Base-by-base conservation (phyloP, 2,329 filamentous ascomycete species). In the Hypoxylon sp. region DNA sequence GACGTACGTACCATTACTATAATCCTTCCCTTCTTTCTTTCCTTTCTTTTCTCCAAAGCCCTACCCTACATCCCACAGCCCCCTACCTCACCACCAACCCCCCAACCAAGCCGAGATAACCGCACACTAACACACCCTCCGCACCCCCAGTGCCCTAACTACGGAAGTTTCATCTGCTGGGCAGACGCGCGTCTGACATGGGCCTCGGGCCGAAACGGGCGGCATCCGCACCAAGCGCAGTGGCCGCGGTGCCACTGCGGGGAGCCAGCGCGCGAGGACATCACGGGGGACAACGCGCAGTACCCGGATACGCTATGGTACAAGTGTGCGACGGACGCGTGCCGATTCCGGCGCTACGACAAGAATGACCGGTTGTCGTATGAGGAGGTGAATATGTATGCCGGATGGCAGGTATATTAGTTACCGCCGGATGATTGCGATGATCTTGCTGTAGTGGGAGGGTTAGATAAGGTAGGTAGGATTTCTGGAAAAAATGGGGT, bases 281-380 rank as follows among this genome's bases (percentile, higher is more conserved):
- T 70, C 8, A 50, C 66, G 7, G 43, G 47, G n/a, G 57, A 62
- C 2, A 3, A 1, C 9, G 23, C 50, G 2, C 0, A 0, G 1
- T 21, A 23, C 19, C 48, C 58, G 16, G 21, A 63, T n/a, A 52
- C 23, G 9, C 14, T 65, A 1, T 70, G 43, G 25, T 69, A 67
- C 32, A 69, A 65, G 52, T 70, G 68, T 55, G 68, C 63, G 14
- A 70, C 66, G 9, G 45, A 67, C 48, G 25, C 23, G 3, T 70
- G 68, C 27, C 1, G 9, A 0, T 67, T 65, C 48, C 37, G 48
- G 2, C 6, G 43, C 19, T 52, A 9, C 14, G 37, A 61, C 16
- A 58, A 48, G 45, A 25, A 63, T n/a, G 59, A 58, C 19, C 60
- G 37, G 50, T 34, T 70, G 27, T 25, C 48, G 2, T 8, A 29